Conservation (phyloP, 1,284 basidiomycete species). For the Abortiporus biennis region DNA sequence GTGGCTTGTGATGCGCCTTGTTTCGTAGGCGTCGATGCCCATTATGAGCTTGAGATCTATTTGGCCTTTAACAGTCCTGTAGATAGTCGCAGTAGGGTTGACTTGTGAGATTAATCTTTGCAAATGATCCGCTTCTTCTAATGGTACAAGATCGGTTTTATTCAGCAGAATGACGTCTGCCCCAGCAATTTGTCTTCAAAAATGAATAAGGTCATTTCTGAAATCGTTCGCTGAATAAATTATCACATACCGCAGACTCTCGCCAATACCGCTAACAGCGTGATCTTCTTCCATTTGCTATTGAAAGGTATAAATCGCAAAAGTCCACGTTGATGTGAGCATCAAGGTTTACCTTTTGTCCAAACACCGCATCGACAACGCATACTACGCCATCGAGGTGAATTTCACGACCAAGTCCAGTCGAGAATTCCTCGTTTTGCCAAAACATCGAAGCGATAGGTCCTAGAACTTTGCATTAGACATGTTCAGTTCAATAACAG, state of each 20-base stretch:
- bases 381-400: slow-evolving; percentile 85
- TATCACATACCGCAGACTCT: slow-evolving; percentile 63
- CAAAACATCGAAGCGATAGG: slow-evolving; percentile 88
- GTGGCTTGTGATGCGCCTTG: slow-evolving; percentile 20
- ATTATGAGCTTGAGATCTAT: slow-evolving; percentile 73
- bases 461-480: slow-evolving; percentile 30
- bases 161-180: slow-evolving; percentile 89
- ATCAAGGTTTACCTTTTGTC: slow-evolving; percentile 50
- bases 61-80: slow-evolving; percentile 61
- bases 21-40: slow-evolving; percentile 71
- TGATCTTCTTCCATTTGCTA: slow-evolving; percentile 83
- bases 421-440: slow-evolving; percentile 86
- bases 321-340: background rate
- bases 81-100: slow-evolving; percentile 74
- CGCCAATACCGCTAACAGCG: slow-evolving; percentile 60
- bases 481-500: background rate
- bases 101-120: slow-evolving; percentile 60
- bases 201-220: slow-evolving; percentile 3
- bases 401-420: slow-evolving; percentile 65
- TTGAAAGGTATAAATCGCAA: slow-evolving; percentile 5
- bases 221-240: background rate
- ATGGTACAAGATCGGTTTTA: slow-evolving; percentile 72
- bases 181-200: slow-evolving; percentile 77
- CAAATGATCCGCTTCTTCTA: slow-evolving; percentile 33
- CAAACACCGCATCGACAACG: slow-evolving; percentile 87